phyloP scores from a whole-genome alignment of 1,284 basidiomycete species.

The Schizophyllum commune region DNA sequence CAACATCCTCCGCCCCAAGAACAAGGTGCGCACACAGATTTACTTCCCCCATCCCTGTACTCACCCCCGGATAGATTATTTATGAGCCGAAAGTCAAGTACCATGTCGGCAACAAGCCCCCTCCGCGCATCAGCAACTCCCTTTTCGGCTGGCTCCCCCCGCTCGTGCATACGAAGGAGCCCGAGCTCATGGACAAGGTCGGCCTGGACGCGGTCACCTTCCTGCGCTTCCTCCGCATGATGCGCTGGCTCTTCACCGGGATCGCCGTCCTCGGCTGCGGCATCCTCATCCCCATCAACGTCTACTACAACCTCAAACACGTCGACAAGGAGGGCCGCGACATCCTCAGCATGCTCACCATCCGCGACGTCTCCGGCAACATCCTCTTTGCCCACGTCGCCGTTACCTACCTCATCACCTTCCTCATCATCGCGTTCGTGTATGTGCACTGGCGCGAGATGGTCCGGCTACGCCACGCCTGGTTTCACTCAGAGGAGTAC shows the following conservation, averaged over 20 bases:
- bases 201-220: constrained; percentile 93
- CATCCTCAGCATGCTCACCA: constrained; percentile 69
- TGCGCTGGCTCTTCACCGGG: constrained; percentile 69
- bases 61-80: constrained; percentile 26
- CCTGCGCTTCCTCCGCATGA: constrained; percentile 88
- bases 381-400: constrained; percentile 72
- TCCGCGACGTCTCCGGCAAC: constrained; percentile 62
- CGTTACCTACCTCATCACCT: constrained; percentile 66
- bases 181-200: constrained; percentile 83
- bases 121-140: constrained; percentile 75
- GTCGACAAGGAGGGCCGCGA: constrained; percentile 45
- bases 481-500: constrained; percentile 77
- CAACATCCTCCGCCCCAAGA: constrained; percentile 59
- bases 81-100: constrained; percentile 78
- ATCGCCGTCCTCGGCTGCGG: constrained; percentile 64
- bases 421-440: constrained; percentile 55
- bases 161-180: constrained; percentile 77
- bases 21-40: constrained; percentile 43
- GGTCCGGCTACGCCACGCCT: constrained; percentile 56
- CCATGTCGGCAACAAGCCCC: constrained; percentile 71
- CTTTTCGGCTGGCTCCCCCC: constrained; percentile 88
- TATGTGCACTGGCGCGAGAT: constrained; percentile 73
- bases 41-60: not conserved
- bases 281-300: constrained; percentile 77
- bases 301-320: constrained; percentile 54